Conservation (phyloP, 2,329 filamentous ascomycete species). For the Aspergillus calidoustus region DNA sequence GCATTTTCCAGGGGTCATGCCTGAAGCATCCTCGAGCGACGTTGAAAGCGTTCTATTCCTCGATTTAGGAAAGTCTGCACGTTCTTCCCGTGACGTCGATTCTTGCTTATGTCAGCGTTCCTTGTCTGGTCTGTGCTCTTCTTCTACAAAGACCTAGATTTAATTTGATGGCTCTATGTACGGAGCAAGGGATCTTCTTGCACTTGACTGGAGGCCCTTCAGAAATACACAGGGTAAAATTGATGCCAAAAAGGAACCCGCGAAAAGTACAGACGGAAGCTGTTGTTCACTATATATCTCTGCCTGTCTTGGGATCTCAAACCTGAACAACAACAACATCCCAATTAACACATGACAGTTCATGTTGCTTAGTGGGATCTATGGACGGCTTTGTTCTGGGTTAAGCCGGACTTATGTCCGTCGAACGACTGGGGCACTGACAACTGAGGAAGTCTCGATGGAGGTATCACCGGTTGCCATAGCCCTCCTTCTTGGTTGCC, state of each 20-base stretch:
- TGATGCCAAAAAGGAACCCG: too few relatives aligned
- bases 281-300: too few relatives aligned
- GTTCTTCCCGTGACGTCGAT: slow-evolving; percentile 17
- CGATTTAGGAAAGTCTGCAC: slow-evolving; percentile 4
- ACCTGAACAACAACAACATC: too few relatives aligned
- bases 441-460: slow-evolving; percentile 5
- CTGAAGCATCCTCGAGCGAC: neutral
- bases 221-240: too few relatives aligned
- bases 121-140: slow-evolving; percentile 4
- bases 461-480: neutral
- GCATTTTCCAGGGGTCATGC: neutral
- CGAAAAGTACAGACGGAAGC: too few relatives aligned
- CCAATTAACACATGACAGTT: too few relatives aligned
- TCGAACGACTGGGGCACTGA: neutral
- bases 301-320: too few relatives aligned
- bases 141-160: neutral
- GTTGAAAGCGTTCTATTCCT: neutral
- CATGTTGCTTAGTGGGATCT: neutral
- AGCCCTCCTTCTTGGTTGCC: neutral
- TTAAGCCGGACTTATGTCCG: neutral
- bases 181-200: too few relatives aligned
- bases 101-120: slow-evolving; percentile 4
- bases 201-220: too few relatives aligned
- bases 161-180: too few relatives aligned
- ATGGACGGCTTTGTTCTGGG: neutral